These are phyloP conservation scores for Arxiozyma slooffiae DNA, from an alignment of 1,139 yeast genomes.

Conservation along the genomic window DNA sequence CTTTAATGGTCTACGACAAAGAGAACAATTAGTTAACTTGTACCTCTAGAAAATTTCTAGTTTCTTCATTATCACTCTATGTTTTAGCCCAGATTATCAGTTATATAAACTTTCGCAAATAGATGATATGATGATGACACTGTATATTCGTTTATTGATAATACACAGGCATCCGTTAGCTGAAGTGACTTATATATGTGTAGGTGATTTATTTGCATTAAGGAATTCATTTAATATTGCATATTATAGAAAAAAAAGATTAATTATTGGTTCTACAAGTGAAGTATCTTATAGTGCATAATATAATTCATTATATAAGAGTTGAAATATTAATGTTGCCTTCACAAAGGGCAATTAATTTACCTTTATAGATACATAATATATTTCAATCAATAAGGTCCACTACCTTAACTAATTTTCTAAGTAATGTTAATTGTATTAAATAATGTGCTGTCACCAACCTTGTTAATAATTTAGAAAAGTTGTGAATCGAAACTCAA, in stretches of 20 bases:
- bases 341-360: constrained; percentile 20
- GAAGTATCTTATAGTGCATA: constrained; percentile 19
- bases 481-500: constrained; percentile 19
- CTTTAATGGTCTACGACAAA: constrained; percentile 15
- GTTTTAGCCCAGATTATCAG: constrained; percentile 25
- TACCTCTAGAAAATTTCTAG: constrained; percentile 19
- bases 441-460: constrained; percentile 31
- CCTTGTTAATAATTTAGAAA: constrained; percentile 22
- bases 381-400: constrained; percentile 14
- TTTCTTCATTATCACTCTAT: constrained; percentile 27
- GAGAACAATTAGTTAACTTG: constrained; percentile 18
- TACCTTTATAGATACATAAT: constrained; percentile 21
- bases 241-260: constrained; percentile 24
- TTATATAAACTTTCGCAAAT: constrained; percentile 12
- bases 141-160: too few relatives aligned
- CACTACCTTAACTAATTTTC: constrained; percentile 16
- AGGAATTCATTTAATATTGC: constrained; percentile 28
- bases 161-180: constrained; percentile 62
- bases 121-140: not conserved
- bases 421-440: constrained; percentile 28
- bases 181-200: constrained; percentile 38
- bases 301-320: constrained; percentile 19
- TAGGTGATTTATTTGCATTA: constrained; percentile 35
- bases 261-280: constrained; percentile 27
- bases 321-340: constrained; percentile 30